Evolutionary conservation across 352 stramenopile species (phyloP).

Genomic region (Phytophthora aleatoria): DNA sequence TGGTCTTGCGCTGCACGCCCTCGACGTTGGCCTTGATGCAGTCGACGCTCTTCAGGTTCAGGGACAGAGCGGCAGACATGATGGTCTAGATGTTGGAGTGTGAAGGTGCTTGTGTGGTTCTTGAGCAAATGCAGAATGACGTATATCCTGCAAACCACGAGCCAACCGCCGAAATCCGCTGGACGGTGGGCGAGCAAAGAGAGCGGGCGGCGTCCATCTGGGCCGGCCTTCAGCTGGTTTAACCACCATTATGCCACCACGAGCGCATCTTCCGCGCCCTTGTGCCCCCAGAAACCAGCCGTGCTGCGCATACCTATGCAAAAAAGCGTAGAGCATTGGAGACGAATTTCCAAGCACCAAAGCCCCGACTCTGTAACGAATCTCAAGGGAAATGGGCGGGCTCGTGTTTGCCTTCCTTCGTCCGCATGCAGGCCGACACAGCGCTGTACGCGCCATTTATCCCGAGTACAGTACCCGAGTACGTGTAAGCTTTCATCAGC

Average conservation of each 20-base stretch:
- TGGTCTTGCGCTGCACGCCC: constrained; percentile 68
- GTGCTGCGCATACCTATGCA: constrained; percentile 25
- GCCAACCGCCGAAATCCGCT: constrained; percentile 22
- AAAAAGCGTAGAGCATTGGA: constrained; percentile 17
- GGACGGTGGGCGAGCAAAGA: constrained; percentile 22
- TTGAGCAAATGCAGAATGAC: constrained; percentile 33
- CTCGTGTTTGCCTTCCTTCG: background rate
- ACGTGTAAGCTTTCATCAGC: no score
- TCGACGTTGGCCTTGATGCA: constrained; percentile 35
- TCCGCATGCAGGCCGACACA: background rate
- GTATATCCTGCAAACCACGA: background rate
- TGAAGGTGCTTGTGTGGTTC: constrained; percentile 25
- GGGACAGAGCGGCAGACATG: constrained; percentile 30
- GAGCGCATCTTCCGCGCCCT: background rate
- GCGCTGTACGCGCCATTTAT: background rate
- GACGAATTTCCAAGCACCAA: constrained; percentile 19
- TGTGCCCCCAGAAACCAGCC: constrained; percentile 8
- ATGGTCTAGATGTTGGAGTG: constrained; percentile 5
- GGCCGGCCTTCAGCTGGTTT: constrained; percentile 25
- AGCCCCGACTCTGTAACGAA: constrained; percentile 14
- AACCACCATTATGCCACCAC: constrained; percentile 10
- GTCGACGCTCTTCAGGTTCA: constrained; percentile 27
- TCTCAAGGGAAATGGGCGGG: constrained; percentile 12
- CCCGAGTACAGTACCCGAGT: no score
- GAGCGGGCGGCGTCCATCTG: constrained; percentile 15